Evolutionary conservation across 2,329 filamentous ascomycete species (phyloP).

Genomic region (Alternaria incomplexa): DNA sequence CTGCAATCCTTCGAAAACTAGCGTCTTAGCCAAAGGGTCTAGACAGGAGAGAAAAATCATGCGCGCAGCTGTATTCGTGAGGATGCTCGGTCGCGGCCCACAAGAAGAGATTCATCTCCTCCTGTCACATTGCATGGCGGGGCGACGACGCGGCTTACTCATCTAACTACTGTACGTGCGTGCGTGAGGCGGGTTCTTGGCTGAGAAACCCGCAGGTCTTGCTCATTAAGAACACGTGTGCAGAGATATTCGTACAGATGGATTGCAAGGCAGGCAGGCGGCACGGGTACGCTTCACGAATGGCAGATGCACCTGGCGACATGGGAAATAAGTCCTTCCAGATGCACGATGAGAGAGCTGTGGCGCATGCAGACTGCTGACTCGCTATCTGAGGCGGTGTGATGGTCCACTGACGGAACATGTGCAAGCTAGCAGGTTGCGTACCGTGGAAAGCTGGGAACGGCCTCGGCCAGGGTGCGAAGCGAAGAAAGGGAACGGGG

Average conservation of each 20-base stretch:
- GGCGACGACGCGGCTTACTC: neutral
- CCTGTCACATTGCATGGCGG: neutral
- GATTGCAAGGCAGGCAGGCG: neutral
- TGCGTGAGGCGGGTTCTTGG: neutral
- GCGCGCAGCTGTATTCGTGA: neutral
- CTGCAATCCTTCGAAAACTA: neutral
- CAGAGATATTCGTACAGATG: neutral
- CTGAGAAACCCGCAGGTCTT: neutral
- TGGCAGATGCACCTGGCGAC: neutral
- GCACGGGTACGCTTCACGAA: neutral
- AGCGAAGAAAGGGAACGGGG: neutral
- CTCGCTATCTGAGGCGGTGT: conserved; percentile 1
- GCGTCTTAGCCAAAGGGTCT: neutral
- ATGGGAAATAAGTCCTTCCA: neutral
- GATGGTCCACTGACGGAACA: neutral
- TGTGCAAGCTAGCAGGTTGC: neutral
- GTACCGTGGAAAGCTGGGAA: neutral
- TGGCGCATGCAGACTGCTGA: neutral
- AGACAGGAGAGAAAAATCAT: neutral
- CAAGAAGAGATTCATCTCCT: neutral
- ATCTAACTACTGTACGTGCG: neutral
- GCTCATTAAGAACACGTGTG: neutral
- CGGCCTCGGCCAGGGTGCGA: neutral
- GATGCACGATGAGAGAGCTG: neutral
- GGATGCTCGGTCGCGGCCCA: neutral